These are phyloP conservation scores for Neotropicomus parvogracilis DNA, from an alignment of 1,284 basidiomycete genomes.

Conservation along the genomic window DNA sequence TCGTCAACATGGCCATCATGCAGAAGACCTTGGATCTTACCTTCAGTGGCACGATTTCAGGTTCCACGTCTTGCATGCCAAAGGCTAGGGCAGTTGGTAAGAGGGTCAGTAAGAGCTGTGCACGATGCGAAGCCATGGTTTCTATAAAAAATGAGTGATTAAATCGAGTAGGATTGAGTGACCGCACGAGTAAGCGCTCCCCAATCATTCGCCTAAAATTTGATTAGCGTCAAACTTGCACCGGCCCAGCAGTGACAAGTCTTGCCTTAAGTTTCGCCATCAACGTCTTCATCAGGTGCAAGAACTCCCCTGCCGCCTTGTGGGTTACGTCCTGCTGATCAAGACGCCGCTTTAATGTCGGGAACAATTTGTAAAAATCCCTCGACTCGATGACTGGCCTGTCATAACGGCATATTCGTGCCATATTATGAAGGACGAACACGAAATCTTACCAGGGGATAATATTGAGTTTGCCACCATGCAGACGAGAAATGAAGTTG, in stretches of 20 bases:
- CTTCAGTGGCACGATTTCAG: constrained; percentile 46
- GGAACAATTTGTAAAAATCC: constrained; percentile 54
- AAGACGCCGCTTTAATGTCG: constrained; percentile 42
- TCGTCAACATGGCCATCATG: background rate
- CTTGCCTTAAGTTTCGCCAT: constrained; percentile 63
- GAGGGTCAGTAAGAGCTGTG: constrained; percentile 39
- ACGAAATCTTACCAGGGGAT: constrained; percentile 41
- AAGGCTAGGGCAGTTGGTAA: constrained; percentile 45
- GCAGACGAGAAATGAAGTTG: constrained; percentile 57
- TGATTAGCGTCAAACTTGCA: background rate
- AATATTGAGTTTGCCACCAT: constrained; percentile 51
- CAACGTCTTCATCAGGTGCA: constrained; percentile 54
- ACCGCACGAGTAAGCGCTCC: constrained; percentile 54
- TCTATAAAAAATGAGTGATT: constrained; percentile 35
- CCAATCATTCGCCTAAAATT: constrained; percentile 57
- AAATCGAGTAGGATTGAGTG: background rate
- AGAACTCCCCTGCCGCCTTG: constrained; percentile 48
- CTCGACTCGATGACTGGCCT: constrained; percentile 60
- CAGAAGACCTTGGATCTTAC: constrained; percentile 26
- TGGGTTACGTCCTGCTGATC: constrained; percentile 50
- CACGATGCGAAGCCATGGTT: constrained; percentile 53
- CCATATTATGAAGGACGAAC: background rate
- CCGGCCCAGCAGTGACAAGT: background rate
- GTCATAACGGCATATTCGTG: background rate
- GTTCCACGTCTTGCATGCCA: constrained; percentile 44